These are phyloP conservation scores for Claviceps citrina DNA, from an alignment of 2,329 filamentous ascomycete genomes.

Conservation along the genomic window DNA sequence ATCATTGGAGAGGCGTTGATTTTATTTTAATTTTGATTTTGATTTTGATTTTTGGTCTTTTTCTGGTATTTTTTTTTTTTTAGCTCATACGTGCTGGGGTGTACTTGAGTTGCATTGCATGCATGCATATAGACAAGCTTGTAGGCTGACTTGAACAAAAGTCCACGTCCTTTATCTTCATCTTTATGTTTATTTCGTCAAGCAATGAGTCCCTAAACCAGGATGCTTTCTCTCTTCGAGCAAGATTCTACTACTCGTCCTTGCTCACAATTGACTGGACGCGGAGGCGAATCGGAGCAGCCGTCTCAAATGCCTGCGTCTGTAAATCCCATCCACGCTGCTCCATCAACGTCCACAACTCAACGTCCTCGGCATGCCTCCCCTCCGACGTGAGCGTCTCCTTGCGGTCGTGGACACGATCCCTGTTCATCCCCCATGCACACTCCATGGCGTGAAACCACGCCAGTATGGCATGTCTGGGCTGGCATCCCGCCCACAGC, in stretches of 20 bases:
- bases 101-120: not conserved
- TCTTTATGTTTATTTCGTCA: too few species aligned
- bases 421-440: conserved; percentile 18
- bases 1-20: not conserved
- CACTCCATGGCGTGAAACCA: conserved; percentile 25
- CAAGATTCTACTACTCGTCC: conserved; percentile 9
- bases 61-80: too few species aligned
- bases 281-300: conserved; percentile 19
- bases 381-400: conserved; percentile 7
- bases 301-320: conserved; percentile 22
- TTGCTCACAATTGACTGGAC: conserved; percentile 13
- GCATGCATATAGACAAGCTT: not conserved
- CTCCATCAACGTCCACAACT: conserved; percentile 16
- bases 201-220: too few species aligned
- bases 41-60: not conserved
- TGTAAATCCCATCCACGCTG: conserved; percentile 21
- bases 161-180: too few species aligned
- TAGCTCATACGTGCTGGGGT: too few species aligned
- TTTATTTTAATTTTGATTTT: not conserved
- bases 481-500: conserved; percentile 17
- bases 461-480: conserved; percentile 17
- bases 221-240: too few species aligned
- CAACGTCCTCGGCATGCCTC: conserved; percentile 6
- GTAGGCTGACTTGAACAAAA: too few species aligned
- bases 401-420: conserved; percentile 9